Percentiles rank a stretch among this genome's conserved stretches.
phyloP scores from a whole-genome alignment of 139 green algal species.

The Astrephomene gubernaculifera region DNA sequence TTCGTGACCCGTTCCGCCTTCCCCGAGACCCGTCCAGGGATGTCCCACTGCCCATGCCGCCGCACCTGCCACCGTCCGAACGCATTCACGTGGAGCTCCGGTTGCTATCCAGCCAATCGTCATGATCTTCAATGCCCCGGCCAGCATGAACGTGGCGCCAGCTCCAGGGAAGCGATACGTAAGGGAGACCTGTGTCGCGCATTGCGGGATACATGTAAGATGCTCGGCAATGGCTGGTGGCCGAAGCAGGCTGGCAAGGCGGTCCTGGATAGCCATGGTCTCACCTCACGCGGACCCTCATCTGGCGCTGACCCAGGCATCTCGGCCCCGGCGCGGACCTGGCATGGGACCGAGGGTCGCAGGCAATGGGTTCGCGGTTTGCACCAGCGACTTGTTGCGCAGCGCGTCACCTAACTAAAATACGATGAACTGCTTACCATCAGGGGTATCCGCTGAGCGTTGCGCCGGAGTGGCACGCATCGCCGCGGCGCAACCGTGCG shows the following conservation, averaged over 20 bases:
- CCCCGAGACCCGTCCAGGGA: no score
- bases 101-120: conserved; percentile 59
- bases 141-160: conserved; percentile 71
- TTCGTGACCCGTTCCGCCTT: no score
- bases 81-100: conserved; percentile 49
- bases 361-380: no score
- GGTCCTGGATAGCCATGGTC: no score
- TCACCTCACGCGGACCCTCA: not conserved
- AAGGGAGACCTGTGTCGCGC: no score
- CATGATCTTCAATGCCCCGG: conserved; percentile 73
- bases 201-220: no score
- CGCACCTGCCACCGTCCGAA: conserved; percentile 15
- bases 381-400: no score
- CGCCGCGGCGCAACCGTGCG: not conserved
- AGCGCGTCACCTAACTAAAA: no score
- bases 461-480: not conserved
- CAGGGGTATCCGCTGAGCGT: not conserved
- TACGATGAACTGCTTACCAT: not conserved
- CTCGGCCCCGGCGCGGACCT: conserved; percentile 11
- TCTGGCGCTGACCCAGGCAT: no score
- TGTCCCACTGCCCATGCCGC: not conserved
- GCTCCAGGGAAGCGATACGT: conserved; percentile 20
- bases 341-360: no score
- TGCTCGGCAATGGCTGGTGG: no score
- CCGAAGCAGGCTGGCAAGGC: no score